Base-by-base conservation (phyloP, 1,284 basidiomycete genomes). In the Tetrapyrgos nigripes region DNA sequence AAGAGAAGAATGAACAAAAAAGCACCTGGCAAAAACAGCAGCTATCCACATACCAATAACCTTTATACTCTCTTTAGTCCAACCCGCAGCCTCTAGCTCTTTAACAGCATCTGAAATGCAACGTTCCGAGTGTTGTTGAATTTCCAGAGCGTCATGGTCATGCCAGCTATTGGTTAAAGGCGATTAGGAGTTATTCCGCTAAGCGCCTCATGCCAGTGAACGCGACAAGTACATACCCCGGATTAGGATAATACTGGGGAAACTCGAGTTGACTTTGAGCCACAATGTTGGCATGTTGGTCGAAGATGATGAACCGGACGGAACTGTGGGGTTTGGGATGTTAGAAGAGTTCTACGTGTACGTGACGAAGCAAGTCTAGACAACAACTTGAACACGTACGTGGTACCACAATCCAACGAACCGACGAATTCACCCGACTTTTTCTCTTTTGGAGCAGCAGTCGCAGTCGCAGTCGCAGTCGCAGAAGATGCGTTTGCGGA, bases 231-330 rank as follows among this genome's bases (percentile, higher is more conserved):
- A 76, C 84, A 65, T 62, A 89, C 90, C 94, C 93, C 5, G 94
- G 93, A 68, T 93, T 80, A 2, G 93, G 92, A 69, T 94, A 94
- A 73, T 96, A 94, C 71, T 97, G 95, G 50, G 92, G 87, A 70
- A 96, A 97, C 73, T 97, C 95, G 21, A 89, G 81, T 74, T 97
- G 96, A 70, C 93, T 88, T 71, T 92, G 87, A 2, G 92, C 91
- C 60, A 97, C 79, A 65, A 98, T 92, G 68, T 95, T 85, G 29
- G 96, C 97, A 68, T 91, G 80, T 70, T 91, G 82, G 81, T 99
- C 90, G 73, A 98, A 98, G 63, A 98, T 78, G 70, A 98, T 96
- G 76, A 97, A 98, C 49, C 96, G 89, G 21, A 95, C 93, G 14
- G 95, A 97, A 21, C 94, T 97, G 69, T 48, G 66, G 28, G 19